These are phyloP conservation scores for Prototheca stagnorum DNA, from an alignment of 163 green algal species.

Conservation along the genomic window DNA sequence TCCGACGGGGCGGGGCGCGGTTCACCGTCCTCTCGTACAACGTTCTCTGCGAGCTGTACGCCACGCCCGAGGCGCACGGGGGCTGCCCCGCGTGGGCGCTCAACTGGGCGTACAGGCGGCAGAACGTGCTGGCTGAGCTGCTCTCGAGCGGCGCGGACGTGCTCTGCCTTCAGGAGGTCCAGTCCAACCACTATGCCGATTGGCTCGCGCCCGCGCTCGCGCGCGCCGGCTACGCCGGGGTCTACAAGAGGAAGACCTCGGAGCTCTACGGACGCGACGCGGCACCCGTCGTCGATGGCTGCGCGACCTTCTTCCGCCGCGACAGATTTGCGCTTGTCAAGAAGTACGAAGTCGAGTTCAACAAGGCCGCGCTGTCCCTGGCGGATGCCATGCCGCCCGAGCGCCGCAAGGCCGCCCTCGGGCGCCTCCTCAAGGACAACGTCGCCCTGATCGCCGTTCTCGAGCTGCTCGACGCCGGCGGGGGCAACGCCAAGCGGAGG, in stretches of 20 bases:
- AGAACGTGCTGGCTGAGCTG: slow-evolving; percentile 83
- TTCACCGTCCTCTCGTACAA: slow-evolving; percentile 97
- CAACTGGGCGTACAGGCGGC: slow-evolving; percentile 77
- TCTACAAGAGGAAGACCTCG: slow-evolving; percentile 97
- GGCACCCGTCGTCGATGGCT: slow-evolving; percentile 91
- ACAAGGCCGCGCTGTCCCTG: slow-evolving; percentile 90
- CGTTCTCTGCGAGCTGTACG: slow-evolving; percentile 92
- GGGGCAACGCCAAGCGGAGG: too few relatives aligned
- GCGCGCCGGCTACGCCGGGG: slow-evolving; percentile 56
- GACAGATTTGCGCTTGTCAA: slow-evolving; percentile 88
- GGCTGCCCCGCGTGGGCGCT: slow-evolving; percentile 77
- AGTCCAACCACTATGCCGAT: slow-evolving; percentile 84
- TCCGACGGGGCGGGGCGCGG: slow-evolving; percentile 17
- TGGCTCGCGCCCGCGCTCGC: slow-evolving; percentile 70
- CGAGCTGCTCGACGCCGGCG: slow-evolving; percentile 67
- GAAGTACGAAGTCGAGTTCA: slow-evolving; percentile 99
- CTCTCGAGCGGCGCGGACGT: slow-evolving; percentile 76
- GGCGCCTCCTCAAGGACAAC: slow-evolving; percentile 94
- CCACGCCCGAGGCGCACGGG: slow-evolving; percentile 61
- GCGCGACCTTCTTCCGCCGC: slow-evolving; percentile 85
- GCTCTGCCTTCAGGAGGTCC: slow-evolving; percentile 88
- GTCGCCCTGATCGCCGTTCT: slow-evolving; percentile 93
- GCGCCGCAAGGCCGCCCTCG: slow-evolving; percentile 69
- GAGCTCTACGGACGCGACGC: slow-evolving; percentile 76
- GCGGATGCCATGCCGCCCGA: slow-evolving; percentile 57